Evolutionary conservation across 345 rosid species (phyloP).

Genomic region (Erysimum cheiranthoides): DNA sequence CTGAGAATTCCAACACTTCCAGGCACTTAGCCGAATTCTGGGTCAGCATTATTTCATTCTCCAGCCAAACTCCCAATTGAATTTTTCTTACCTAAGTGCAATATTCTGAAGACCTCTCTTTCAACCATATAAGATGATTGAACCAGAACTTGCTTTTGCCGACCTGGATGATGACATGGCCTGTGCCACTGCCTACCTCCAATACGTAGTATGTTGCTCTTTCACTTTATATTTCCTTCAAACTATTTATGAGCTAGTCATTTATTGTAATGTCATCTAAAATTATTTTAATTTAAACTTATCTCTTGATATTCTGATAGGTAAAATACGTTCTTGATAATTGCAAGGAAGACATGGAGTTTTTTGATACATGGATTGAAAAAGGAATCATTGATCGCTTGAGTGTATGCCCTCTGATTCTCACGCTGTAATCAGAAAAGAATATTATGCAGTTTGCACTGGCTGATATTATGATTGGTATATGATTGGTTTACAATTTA

Average conservation of each 20-base stretch:
- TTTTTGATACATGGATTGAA: slow-evolving; percentile 96
- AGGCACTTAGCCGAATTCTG: slow-evolving; percentile 98
- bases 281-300: slow-evolving; percentile 21
- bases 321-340: slow-evolving; percentile 83
- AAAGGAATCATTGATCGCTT: slow-evolving; percentile 90
- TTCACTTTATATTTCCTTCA: slow-evolving; percentile 50
- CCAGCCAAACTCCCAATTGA: slow-evolving; percentile 15
- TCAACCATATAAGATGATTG: slow-evolving; percentile 76
- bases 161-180: slow-evolving; percentile 98
- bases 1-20: slow-evolving; percentile 95
- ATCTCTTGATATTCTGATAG: slow-evolving; percentile 49
- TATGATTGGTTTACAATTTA: neutral
- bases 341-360: slow-evolving; percentile 99
- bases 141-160: slow-evolving; percentile 99
- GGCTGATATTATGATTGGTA: slow-evolving; percentile 17
- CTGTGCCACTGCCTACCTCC: slow-evolving; percentile 99
- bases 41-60: slow-evolving; percentile 53
- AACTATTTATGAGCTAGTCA: slow-evolving; percentile 14
- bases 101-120: slow-evolving; percentile 34
- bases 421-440: slow-evolving; percentile 30
- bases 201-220: slow-evolving; percentile 97
- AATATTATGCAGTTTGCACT: slow-evolving; percentile 12
- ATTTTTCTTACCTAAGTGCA: slow-evolving; percentile 14
- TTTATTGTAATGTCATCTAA: slow-evolving; percentile 13
- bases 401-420: slow-evolving; percentile 66